Evolutionary conservation across 768 basidiomycete genomes (phyloP), one percentile per base, ranked within the genome.

Genomic region (Mycena alexandri): DNA sequence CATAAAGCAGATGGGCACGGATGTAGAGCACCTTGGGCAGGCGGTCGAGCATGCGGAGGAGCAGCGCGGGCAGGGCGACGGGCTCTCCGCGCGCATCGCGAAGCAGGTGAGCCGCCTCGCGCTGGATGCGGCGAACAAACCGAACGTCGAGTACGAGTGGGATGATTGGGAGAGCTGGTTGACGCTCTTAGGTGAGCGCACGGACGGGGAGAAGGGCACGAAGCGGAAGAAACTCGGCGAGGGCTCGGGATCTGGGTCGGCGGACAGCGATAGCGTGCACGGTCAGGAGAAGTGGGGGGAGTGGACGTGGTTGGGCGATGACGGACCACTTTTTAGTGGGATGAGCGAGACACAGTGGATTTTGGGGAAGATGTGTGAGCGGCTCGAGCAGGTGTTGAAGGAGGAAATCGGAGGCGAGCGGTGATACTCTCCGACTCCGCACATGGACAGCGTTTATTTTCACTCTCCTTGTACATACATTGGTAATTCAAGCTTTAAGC

Each of bases 261-360:
- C 38, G 38, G 29, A 38, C 38, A 47, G 21, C 56, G 60, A 47
- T 46, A 68, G 29, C 29, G 47, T 22, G 16, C 65, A 36, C 38
- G 72, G 14, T 74, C 72, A 11, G 25, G 57, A 68, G 56, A 63
- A 63, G 25, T 38, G 68, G 9, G 67, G 66, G 13, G 77, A 68
- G 7, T 81, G 78, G 79, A 78, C 78, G 3, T 83, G 81, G 83
- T 67, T 82, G 34, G 76, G 75, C 0, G 81, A 82, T 59, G 75
- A 81, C 0, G 81, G 83, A 10, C 82, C 83, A 22, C 71, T 84
- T 34, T 79, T 83, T 58, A 81, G 79, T 48, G 56, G 65, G 9
- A 69, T 74, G 6, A 76, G 75, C 12, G 83, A 82, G 67, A 77
- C 78, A 21, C 74, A 80, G 61, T 82, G 83, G 83, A 56, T 84